These are phyloP conservation scores for Cercospora sp. DNA, from an alignment of 2,329 filamentous ascomycete species.

Conservation along the genomic window DNA sequence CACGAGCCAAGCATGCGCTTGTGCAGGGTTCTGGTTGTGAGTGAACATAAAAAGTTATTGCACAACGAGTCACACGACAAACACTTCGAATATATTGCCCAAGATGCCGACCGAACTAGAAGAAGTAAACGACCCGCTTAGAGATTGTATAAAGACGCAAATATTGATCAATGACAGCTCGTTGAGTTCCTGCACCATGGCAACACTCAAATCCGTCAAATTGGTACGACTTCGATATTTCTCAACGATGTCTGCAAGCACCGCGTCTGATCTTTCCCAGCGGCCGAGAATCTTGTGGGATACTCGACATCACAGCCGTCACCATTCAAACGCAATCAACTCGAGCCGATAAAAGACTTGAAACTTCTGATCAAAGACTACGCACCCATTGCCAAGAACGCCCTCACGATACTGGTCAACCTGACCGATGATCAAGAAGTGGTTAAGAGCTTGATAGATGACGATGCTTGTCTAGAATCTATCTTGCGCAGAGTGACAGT, in stretches of 20 bases:
- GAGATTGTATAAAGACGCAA: background rate
- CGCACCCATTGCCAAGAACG: slow-evolving; percentile 90
- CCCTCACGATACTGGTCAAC: slow-evolving; percentile 86
- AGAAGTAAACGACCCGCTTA: slow-evolving; percentile 41
- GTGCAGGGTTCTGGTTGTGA: background rate
- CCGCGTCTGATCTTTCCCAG: slow-evolving; percentile 45
- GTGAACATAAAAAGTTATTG: slow-evolving; percentile 15
- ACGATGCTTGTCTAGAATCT: slow-evolving; percentile 77
- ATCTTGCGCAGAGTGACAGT: slow-evolving; percentile 72
- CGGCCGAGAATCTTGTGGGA: slow-evolving; percentile 81
- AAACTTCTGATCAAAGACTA: slow-evolving; percentile 86
- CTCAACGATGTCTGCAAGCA: background rate
- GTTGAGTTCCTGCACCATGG: slow-evolving; percentile 23
- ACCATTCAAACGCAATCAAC: slow-evolving; percentile 79
- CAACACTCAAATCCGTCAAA: slow-evolving; percentile 83
- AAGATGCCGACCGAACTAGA: slow-evolving; percentile 54
- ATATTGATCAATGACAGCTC: slow-evolving; percentile 23
- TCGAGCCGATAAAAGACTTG: slow-evolving; percentile 79
- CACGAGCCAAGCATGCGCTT: slow-evolving; percentile 2
- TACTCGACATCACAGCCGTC: slow-evolving; percentile 73
- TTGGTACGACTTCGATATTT: slow-evolving; percentile 54
- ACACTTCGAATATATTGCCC: background rate
- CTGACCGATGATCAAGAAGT: slow-evolving; percentile 75
- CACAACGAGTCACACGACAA: background rate
- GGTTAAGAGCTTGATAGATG: slow-evolving; percentile 68